Evolutionary conservation across 2,329 filamentous ascomycete genomes (phyloP), one percentile per base, ranked within the genome.

Genomic region (Colletotrichum gigasporum): DNA sequence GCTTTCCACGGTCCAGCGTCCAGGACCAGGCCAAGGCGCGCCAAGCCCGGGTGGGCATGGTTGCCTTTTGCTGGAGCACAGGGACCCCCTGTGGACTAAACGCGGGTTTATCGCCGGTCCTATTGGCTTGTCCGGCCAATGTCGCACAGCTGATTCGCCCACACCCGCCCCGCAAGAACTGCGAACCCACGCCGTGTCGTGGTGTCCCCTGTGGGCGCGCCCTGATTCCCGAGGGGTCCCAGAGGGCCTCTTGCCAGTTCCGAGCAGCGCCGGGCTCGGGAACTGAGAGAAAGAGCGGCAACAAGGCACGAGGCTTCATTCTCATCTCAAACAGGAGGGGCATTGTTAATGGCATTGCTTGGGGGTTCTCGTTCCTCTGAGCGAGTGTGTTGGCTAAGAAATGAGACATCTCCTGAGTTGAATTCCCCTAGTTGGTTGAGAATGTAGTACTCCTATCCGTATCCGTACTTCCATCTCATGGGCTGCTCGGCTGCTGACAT

Each of bases 61-160:
- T 24, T 28, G 48, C 48, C 24, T 32, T 24, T 20, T n/a, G n/a
- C 55, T 5, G 18, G 9, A 12, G 26, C 28, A 11, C 28, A 22
- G 22, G 39, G 24, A 14, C 30, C 20, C 28, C 12, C 12, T 18
- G 30, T 5, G 18, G 3, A 10, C 8, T n/a, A n/a, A n/a, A n/a
- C 14, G 12, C n/a, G 28, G 51, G 44, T n/a, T 37, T 32, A 18
- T 28, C 24, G 28, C 41, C 9, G 7, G 28, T 44, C 42, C 22
- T 10, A 63, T 63, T 63, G 60, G 60, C 18, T 37, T 24, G n/a
- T 30, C 37, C 37, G 28, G n/a, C 42, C 55, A 64, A 61, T 64
- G 61, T 61, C 44, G 56, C 24, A 37, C 39, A 61, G 48, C 41
- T 61, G 55, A 61, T 64, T 61, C 48, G 61, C 56, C 56, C 32